A percentile compares a stretch with the other conserved stretches of the same genome.
Conservation (phyloP, 768 basidiomycete species). For the Agaricus sinodeliciosus region DNA sequence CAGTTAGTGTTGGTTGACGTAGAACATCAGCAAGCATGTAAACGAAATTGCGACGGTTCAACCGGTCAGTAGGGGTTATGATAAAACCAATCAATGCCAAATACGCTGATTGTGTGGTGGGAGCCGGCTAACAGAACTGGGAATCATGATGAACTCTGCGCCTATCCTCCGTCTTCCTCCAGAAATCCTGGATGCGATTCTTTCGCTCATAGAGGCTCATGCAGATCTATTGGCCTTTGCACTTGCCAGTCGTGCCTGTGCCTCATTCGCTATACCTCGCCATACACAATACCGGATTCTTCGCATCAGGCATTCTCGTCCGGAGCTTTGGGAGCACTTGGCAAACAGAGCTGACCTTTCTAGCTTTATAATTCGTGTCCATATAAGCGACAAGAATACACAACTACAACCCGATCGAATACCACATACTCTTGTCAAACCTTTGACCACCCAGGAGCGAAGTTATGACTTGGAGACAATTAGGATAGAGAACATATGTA, state of each 20-base stretch:
- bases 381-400: constrained; percentile 34
- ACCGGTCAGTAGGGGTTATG: too few relatives aligned
- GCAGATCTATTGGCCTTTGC: constrained; percentile 38
- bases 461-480: constrained; percentile 23
- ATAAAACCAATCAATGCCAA: constrained; percentile 4
- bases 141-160: constrained; percentile 6
- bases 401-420: constrained; percentile 32
- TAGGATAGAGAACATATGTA: constrained; percentile 31
- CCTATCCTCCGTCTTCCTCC: constrained; percentile 33
- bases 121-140: background rate
- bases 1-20: background rate
- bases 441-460: constrained; percentile 9
- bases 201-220: constrained; percentile 35
- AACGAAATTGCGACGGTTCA: background rate
- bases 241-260: constrained; percentile 31
- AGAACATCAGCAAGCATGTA: background rate
- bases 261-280: constrained; percentile 34
- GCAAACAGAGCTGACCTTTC: constrained; percentile 41
- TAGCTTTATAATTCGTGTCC: constrained; percentile 39
- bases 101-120: background rate
- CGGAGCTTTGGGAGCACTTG: constrained; percentile 44
- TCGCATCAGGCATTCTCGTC: constrained; percentile 32
- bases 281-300: constrained; percentile 46
- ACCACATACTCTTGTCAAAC: constrained; percentile 31
- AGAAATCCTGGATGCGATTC: constrained; percentile 42